phyloP scores from a whole-genome alignment of 768 basidiomycete species.

The Hygrocybe coccinea region DNA sequence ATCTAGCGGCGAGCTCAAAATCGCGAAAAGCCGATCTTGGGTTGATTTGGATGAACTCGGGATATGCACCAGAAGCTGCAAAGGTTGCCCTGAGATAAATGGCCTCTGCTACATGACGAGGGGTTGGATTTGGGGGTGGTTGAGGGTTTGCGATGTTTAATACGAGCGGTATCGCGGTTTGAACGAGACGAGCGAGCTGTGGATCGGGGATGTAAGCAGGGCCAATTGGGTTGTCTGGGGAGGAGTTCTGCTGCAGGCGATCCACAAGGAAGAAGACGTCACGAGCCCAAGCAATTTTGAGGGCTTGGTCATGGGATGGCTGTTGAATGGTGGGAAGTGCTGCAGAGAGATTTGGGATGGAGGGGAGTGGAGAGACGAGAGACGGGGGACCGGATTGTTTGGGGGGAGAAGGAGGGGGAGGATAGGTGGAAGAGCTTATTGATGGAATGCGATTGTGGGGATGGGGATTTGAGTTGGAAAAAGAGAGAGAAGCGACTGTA shows the following conservation, averaged over 20 bases:
- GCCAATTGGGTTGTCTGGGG: slow-evolving; percentile 45
- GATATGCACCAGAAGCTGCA: slow-evolving; percentile 67
- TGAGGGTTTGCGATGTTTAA: slow-evolving; percentile 47
- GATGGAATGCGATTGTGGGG: slow-evolving; percentile 23
- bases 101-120: slow-evolving; percentile 60
- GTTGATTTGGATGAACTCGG: slow-evolving; percentile 58
- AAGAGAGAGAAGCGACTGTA: slow-evolving; percentile 16
- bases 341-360: slow-evolving; percentile 52
- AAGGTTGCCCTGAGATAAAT: slow-evolving; percentile 72
- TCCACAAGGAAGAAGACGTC: slow-evolving; percentile 82
- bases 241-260: slow-evolving; percentile 40
- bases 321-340: slow-evolving; percentile 50
- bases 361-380: slow-evolving; percentile 66
- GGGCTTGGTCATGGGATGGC: slow-evolving; percentile 50
- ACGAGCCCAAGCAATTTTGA: slow-evolving; percentile 72
- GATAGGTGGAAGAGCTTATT: slow-evolving; percentile 35
- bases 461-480: slow-evolving; percentile 25
- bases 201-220: slow-evolving; percentile 56
- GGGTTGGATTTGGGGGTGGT: slow-evolving; percentile 19
- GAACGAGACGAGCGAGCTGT: slow-evolving; percentile 52
- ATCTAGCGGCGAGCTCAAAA: slow-evolving; percentile 78
- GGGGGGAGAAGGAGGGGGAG: slow-evolving; percentile 46
- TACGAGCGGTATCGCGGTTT: slow-evolving; percentile 61
- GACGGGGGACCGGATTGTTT: slow-evolving; percentile 38
- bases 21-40: slow-evolving; percentile 82